Percentiles rank a stretch among this genome's conserved stretches.
Evolutionary conservation across 805 yeast species (phyloP).

Genomic region (Candida pseudofarinosa): DNA sequence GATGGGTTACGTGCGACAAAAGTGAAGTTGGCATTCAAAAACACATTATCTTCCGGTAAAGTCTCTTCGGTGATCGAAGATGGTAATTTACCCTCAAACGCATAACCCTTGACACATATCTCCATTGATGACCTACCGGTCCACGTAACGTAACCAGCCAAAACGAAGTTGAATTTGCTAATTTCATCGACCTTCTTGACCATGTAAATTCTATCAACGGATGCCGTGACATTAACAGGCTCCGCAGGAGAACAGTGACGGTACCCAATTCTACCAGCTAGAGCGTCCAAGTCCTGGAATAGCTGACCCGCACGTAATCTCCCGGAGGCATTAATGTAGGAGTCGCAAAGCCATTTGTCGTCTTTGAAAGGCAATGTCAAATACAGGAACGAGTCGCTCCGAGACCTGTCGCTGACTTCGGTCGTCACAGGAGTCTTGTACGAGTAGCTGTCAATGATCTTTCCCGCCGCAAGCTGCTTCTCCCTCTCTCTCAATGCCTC

Average conservation of each 20-base stretch:
- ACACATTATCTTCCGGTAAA: constrained; percentile 63
- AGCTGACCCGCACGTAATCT: constrained; percentile 87
- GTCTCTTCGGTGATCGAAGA: constrained; percentile 49
- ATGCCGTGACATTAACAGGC: constrained; percentile 93
- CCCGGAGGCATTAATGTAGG: constrained; percentile 88
- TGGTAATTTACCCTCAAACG: constrained; percentile 57
- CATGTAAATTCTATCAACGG: constrained; percentile 88
- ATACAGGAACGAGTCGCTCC: constrained; percentile 72
- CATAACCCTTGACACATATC: constrained; percentile 83
- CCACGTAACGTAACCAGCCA: constrained; percentile 92
- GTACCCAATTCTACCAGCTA: constrained; percentile 92
- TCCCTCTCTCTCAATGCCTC: constrained; percentile 75
- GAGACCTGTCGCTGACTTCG: constrained; percentile 65
- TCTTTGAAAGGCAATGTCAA: constrained; percentile 77
- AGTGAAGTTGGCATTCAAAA: constrained; percentile 86
- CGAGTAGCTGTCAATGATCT: constrained; percentile 63
- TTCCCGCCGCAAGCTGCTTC: constrained; percentile 69
- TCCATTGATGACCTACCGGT: constrained; percentile 96
- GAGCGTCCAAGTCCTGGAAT: constrained; percentile 89
- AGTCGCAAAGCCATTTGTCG: constrained; percentile 77
- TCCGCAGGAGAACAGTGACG: constrained; percentile 93
- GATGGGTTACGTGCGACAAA: constrained; percentile 94
- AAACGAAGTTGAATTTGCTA: constrained; percentile 65
- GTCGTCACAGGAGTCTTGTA: constrained; percentile 71
- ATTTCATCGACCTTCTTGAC: constrained; percentile 80